These are phyloP conservation scores for Phytophthora foliorum DNA, from an alignment of 352 stramenopile species.

Conservation along the genomic window DNA sequence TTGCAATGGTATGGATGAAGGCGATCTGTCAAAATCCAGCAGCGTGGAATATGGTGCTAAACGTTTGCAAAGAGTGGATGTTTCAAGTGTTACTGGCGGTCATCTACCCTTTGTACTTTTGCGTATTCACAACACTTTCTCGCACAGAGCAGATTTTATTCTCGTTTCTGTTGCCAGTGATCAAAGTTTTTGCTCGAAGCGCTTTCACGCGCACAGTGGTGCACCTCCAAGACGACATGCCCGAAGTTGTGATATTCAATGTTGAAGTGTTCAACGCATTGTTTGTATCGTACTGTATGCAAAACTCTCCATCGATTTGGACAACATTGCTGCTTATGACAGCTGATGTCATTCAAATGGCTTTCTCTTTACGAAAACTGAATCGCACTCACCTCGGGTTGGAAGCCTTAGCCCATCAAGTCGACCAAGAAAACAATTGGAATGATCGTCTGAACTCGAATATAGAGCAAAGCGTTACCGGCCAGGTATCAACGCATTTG, in stretches of 20 bases:
- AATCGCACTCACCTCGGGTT: neutral
- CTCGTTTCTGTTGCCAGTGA: neutral
- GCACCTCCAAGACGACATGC: neutral
- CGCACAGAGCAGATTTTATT: neutral
- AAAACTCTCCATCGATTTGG: slow-evolving; percentile 25
- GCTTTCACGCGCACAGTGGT: neutral
- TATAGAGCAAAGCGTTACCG: too few species aligned
- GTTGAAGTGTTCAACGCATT: slow-evolving; percentile 40
- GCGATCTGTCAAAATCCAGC: neutral
- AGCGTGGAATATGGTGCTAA: neutral
- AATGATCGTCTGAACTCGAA: neutral
- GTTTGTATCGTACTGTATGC: slow-evolving; percentile 37
- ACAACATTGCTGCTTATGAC: slow-evolving; percentile 23
- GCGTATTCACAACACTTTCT: neutral
- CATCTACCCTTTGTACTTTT: neutral
- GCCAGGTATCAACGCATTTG: too few species aligned
- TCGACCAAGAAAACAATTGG: neutral
- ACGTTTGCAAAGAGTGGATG: neutral
- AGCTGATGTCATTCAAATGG: slow-evolving; percentile 14
- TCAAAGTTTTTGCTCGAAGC: neutral
- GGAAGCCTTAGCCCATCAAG: neutral
- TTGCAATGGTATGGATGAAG: neutral
- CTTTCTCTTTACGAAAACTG: slow-evolving; percentile 12
- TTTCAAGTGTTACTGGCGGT: neutral
- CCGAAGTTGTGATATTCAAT: slow-evolving; percentile 25